Evolutionary conservation across 208 protist genomes (phyloP), one percentile per base, ranked within the genome.

Genomic region (Leishmania lainsoni): DNA sequence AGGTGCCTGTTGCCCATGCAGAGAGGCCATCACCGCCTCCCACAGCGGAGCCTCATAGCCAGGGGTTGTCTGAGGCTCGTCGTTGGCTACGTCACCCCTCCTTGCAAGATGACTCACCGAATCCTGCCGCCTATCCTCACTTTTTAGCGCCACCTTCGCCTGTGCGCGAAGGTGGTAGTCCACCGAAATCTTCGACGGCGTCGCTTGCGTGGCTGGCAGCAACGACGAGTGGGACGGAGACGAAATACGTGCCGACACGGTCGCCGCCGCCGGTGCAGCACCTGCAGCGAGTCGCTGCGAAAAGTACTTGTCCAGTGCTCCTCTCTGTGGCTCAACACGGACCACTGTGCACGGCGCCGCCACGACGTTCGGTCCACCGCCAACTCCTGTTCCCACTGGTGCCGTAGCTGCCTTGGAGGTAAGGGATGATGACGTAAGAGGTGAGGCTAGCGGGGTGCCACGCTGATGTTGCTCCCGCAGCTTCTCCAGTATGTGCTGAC

Each of bases 291-390:
- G 72, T n/a, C 81, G 81, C 66, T 86, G 78, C 32, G 83, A 77
- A 26, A 95, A 81, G 83, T 93, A 95, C 22, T 76, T 83, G 77
- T 97, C 94, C 48, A 97, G 78, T 48, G 94, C 92, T 3, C 94
- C 94, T 54, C 85, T 80, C 71, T 97, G 94, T 32, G 86, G 86
- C 76, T 96, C 92, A 66, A 95, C 89, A 20, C 94, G 94, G 74
- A 96, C 91, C 68, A 95, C 59, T 26, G 85, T 94, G 76, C 87
- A 95, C 65, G 94, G 94, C 32, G 90, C 83, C 42, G 92, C 82
- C 16, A 83, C 80, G 73, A 88, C 79, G 29, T 42, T 77, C 35
- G 81, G 70, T 32, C 83, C 63, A 35, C 68, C 73, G 12, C 74
- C 52, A 77, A 14, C 17, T 9, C 56, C 26, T 35, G 42, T 10